These are phyloP conservation scores for Saccharomyces hybrid DNA, from an alignment of 1,139 yeast genomes.

Conservation along the genomic window DNA sequence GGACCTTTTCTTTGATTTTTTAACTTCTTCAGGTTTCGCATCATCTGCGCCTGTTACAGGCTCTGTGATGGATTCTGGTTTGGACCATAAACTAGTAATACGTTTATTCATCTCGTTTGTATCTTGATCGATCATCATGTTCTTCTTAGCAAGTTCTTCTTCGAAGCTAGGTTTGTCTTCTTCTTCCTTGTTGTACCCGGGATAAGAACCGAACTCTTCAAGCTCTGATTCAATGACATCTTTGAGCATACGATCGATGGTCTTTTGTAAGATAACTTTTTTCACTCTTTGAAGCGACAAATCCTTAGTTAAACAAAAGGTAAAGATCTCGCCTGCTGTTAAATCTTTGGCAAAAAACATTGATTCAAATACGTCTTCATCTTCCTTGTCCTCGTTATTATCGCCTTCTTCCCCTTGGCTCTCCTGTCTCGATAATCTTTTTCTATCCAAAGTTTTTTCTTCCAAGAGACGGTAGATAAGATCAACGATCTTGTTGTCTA, in stretches of 20 bases:
- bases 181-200: slow-evolving; percentile 25
- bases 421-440: slow-evolving; percentile 24
- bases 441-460: slow-evolving; percentile 43
- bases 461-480: slow-evolving; percentile 46
- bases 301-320: slow-evolving; percentile 54
- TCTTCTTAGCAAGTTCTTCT: slow-evolving; percentile 32
- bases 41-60: slow-evolving; percentile 12
- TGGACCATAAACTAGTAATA: slow-evolving; percentile 65
- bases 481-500: slow-evolving; percentile 47
- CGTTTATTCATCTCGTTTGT: slow-evolving; percentile 66
- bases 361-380: slow-evolving; percentile 29
- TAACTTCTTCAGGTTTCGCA: slow-evolving; percentile 14
- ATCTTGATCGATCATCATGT: slow-evolving; percentile 56
- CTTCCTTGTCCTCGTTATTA: slow-evolving; percentile 32
- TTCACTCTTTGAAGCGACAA: slow-evolving; percentile 61
- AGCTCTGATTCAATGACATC: slow-evolving; percentile 35
- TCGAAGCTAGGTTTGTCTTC: slow-evolving; percentile 20
- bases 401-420: slow-evolving; percentile 11
- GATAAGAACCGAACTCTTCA: slow-evolving; percentile 38
- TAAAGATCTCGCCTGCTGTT: slow-evolving; percentile 42
- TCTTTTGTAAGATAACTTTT: slow-evolving; percentile 47
- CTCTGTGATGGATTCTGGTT: slow-evolving; percentile 17
- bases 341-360: slow-evolving; percentile 58
- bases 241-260: slow-evolving; percentile 48
- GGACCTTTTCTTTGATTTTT: slow-evolving; percentile 24